phyloP scores from a whole-genome alignment of 352 stramenopile species.

The Peronosclerospora sorghi region DNA sequence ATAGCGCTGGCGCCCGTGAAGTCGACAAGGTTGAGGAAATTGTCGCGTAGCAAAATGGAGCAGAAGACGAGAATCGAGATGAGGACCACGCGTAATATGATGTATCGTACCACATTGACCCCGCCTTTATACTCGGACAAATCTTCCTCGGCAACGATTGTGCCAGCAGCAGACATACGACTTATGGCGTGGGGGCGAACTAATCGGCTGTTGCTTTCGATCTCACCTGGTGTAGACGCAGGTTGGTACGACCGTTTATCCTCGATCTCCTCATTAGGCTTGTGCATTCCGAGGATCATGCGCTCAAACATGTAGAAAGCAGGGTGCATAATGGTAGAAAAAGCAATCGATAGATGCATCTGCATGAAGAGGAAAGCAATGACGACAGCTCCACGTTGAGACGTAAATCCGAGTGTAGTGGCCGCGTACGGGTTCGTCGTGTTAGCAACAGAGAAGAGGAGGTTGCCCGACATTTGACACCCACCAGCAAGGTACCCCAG shows the following conservation, averaged over 20 bases:
- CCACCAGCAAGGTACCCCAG: slow-evolving; percentile 9
- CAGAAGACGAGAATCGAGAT: slow-evolving; percentile 24
- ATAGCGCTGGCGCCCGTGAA: slow-evolving; percentile 38
- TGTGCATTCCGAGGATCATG: slow-evolving; percentile 16
- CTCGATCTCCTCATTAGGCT: slow-evolving; percentile 1
- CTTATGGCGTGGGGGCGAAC: slow-evolving; percentile 1
- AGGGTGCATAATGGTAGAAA: slow-evolving; percentile 16
- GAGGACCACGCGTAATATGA: slow-evolving; percentile 22
- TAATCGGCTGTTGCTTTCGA: slow-evolving; percentile 17
- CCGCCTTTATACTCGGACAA: slow-evolving; percentile 25
- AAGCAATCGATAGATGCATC: slow-evolving; percentile 16
- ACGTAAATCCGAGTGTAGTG: slow-evolving; percentile 10
- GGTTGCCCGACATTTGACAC: slow-evolving; percentile 19
- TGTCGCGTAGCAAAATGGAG: slow-evolving; percentile 30
- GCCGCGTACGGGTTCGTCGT: slow-evolving; percentile 7
- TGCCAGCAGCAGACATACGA: slow-evolving; percentile 6
- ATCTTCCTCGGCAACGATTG: slow-evolving; percentile 18
- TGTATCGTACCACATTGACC: slow-evolving; percentile 22
- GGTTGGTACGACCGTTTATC: slow-evolving; percentile 24
- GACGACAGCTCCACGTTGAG: slow-evolving; percentile 11
- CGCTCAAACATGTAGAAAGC: slow-evolving; percentile 22
- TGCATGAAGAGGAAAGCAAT: slow-evolving; percentile 24
- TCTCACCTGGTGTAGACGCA: slow-evolving; percentile 14
- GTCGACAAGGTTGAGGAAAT: slow-evolving; percentile 36
- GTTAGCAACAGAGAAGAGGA: slow-evolving; percentile 18